Percentiles rank a stretch among this genome's conserved stretches.
These are phyloP conservation scores for Nannochloris sp. DNA, from an alignment of 139 green algal species.

Conservation along the genomic window DNA sequence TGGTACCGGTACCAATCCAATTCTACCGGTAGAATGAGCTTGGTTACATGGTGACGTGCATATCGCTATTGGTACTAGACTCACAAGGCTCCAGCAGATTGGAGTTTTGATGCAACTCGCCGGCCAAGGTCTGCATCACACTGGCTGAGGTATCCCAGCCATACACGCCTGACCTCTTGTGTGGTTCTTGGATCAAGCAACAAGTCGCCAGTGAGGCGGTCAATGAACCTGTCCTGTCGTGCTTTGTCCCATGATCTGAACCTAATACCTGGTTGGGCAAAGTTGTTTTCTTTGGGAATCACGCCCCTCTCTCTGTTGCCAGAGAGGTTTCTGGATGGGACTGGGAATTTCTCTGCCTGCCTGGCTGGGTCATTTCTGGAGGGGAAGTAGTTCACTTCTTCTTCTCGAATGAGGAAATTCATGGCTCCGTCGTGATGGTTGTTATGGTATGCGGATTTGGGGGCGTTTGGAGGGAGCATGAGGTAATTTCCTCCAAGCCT, in stretches of 20 bases:
- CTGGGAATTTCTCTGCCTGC: conserved; percentile 66
- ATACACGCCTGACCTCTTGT: conserved; percentile 70
- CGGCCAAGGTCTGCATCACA: conserved; percentile 61
- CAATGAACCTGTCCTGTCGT: conserved; percentile 73
- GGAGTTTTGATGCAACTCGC: conserved; percentile 64
- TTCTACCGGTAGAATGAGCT: too few species aligned
- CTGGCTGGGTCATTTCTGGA: conserved; percentile 75
- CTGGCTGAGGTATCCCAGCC: conserved; percentile 90
- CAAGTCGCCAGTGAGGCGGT: conserved; percentile 59
- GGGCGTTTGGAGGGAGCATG: conserved; percentile 78
- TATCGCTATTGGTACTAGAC: not conserved
- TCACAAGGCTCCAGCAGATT: conserved; percentile 28
- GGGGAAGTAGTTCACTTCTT: conserved; percentile 98
- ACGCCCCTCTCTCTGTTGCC: conserved; percentile 66
- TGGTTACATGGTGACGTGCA: too few species aligned
- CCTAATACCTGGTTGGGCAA: conserved; percentile 64
- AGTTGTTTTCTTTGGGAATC: conserved; percentile 94
- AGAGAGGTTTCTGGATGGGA: conserved; percentile 30
- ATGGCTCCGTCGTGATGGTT: conserved; percentile 97
- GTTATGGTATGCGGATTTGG: conserved; percentile 76
- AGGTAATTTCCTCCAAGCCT: conserved; percentile 94
- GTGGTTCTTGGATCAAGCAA: conserved; percentile 49
- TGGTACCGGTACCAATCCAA: too few species aligned
- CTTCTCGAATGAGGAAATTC: conserved; percentile 88
- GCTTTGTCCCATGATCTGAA: conserved; percentile 66